phyloP scores from a whole-genome alignment of 495 filamentous ascomycete genomes.

The Bombardia bombarda region DNA sequence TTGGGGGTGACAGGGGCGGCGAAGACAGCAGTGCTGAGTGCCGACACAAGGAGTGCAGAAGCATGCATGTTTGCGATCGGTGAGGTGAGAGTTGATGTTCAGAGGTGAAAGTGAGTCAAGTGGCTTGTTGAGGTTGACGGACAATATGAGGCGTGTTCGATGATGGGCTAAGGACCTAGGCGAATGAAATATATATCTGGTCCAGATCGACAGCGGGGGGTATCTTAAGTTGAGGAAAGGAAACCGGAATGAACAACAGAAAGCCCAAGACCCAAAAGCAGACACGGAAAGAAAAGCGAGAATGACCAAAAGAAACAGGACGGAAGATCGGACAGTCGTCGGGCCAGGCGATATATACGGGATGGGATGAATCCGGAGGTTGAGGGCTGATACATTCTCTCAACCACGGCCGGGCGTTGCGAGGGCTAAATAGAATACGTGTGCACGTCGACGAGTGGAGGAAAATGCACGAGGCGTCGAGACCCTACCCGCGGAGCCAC shows the following conservation, averaged over 20 bases:
- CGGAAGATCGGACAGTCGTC: slow-evolving; percentile 7
- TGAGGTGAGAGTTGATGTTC: slow-evolving; percentile 3
- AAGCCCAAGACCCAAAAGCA: background rate
- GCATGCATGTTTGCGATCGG: slow-evolving; percentile 33
- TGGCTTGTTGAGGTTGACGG: background rate
- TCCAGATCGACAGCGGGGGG: too few species aligned
- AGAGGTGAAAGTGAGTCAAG: background rate
- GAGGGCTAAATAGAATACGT: slow-evolving; percentile 11
- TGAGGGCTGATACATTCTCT: slow-evolving; percentile 3
- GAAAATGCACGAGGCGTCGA: background rate
- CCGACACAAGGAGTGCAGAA: slow-evolving; percentile 35
- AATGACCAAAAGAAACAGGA: slow-evolving; percentile 19
- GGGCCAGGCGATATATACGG: slow-evolving; percentile 9
- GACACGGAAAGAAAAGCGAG: slow-evolving; percentile 2
- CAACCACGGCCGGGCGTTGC: slow-evolving; percentile 2
- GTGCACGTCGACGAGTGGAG: too few species aligned
- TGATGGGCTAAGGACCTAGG: too few species aligned
- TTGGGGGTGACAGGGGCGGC: slow-evolving; percentile 41
- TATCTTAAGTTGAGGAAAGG: background rate
- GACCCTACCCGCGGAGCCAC: background rate
- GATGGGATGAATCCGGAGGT: slow-evolving; percentile 5
- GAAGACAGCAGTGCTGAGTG: slow-evolving; percentile 37
- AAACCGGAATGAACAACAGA: background rate
- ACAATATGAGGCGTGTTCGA: too few species aligned
- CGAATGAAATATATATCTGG: too few species aligned